Conservation (phyloP, 805 yeast species). For the Kodamaea restingae region DNA sequence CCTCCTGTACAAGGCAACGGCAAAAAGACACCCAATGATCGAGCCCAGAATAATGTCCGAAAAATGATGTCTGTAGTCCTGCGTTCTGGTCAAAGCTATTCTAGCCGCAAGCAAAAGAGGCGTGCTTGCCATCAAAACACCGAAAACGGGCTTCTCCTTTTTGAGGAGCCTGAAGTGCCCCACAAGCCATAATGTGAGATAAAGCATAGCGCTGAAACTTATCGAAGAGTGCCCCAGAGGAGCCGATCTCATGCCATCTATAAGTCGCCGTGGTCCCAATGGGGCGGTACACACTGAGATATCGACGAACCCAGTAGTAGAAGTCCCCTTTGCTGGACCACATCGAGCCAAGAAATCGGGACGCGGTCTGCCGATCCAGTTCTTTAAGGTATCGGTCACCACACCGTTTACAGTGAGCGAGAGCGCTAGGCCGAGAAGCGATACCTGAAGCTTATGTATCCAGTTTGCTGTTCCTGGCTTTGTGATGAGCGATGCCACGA, state of each 20-base stretch:
- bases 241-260: constrained; percentile 39
- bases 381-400: constrained; percentile 34
- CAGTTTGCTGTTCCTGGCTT: constrained; percentile 6
- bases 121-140: constrained; percentile 14
- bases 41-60: constrained; percentile 29
- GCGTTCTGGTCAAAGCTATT: constrained; percentile 30
- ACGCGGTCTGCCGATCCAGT: constrained; percentile 29
- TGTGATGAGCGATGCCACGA: constrained; percentile 11
- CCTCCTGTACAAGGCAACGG: constrained; percentile 12
- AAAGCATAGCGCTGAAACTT: constrained; percentile 30
- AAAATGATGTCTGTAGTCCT: constrained; percentile 37
- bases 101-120: constrained; percentile 28
- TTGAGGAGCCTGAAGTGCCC: constrained; percentile 23
- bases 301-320: constrained; percentile 21
- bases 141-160: constrained; percentile 16
- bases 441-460: constrained; percentile 26
- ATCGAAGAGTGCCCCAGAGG: constrained; percentile 41
- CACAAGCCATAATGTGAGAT: constrained; percentile 30
- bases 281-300: constrained; percentile 33
- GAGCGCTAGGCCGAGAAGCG: constrained; percentile 27
- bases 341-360: constrained; percentile 34
- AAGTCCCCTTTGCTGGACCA: constrained; percentile 25
- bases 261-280: constrained; percentile 22
- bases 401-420: constrained; percentile 30
- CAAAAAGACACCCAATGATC: constrained; percentile 21